A percentile compares a stretch with the other conserved stretches of the same genome.
Evolutionary conservation across 768 basidiomycete species (phyloP).

Genomic region (Floccularia luteovirens): DNA sequence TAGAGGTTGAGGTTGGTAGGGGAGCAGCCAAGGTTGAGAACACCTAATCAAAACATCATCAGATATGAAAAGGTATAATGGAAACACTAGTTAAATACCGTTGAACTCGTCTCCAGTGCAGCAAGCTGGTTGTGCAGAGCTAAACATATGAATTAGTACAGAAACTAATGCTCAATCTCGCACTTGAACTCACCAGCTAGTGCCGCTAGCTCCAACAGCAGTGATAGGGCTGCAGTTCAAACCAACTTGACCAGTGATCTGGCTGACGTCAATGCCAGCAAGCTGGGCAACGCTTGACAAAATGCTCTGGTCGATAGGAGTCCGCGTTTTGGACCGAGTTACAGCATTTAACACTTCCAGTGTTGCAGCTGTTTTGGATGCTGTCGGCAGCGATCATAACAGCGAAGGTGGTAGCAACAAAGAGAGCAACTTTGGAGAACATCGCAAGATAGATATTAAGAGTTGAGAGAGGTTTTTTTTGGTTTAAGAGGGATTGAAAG

Average conservation of each 20-base stretch:
- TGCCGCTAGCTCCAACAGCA: conserved; percentile 10
- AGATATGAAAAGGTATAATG: too few species aligned
- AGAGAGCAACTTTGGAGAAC: conserved; percentile 9
- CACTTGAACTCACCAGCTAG: conserved; percentile 8
- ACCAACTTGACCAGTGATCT: conserved; percentile 9
- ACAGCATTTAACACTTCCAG: conserved; percentile 14
- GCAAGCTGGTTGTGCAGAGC: conserved; percentile 11
- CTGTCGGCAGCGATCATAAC: conserved; percentile 6
- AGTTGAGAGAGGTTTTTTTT: neutral
- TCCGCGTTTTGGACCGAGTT: conserved; percentile 5
- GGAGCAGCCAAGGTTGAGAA: too few species aligned
- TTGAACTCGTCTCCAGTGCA: conserved; percentile 13
- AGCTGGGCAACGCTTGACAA: conserved; percentile 5
- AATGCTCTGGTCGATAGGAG: neutral
- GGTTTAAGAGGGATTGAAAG: too few species aligned
- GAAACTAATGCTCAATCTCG: neutral
- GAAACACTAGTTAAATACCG: conserved; percentile 6
- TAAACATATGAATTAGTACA: neutral
- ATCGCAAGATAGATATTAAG: too few species aligned
- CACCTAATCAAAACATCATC: too few species aligned
- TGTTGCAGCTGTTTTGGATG: conserved; percentile 8
- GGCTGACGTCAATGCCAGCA: conserved; percentile 6
- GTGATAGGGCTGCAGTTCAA: conserved; percentile 12
- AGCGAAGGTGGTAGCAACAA: conserved; percentile 8
- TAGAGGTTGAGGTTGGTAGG: too few species aligned